Conservation (phyloP, 2,329 filamentous ascomycete genomes). For the Neurospora crassa region DNA sequence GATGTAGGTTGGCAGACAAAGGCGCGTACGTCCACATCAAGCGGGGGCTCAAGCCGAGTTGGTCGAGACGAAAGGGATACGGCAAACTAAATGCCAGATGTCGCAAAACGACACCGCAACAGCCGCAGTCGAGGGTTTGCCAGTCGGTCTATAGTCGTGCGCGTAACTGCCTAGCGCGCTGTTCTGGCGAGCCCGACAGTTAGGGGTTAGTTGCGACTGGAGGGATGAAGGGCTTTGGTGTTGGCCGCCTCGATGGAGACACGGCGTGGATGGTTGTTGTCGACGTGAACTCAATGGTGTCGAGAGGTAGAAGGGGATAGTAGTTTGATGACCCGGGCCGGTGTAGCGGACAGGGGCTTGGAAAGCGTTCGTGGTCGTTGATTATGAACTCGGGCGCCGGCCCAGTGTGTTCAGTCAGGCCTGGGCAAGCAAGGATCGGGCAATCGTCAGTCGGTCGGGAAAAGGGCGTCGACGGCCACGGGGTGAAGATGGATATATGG, state of each 20-base stretch:
- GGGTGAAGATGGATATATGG: not conserved
- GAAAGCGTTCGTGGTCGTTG: not conserved
- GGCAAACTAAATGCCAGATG: not conserved
- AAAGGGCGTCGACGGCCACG: not conserved
- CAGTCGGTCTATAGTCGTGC: not conserved
- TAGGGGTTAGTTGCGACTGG: not conserved
- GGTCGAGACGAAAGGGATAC: not conserved
- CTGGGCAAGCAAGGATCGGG: not conserved
- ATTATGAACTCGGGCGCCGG: not conserved
- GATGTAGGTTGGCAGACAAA: slow-evolving; percentile 3
- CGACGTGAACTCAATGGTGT: not conserved
- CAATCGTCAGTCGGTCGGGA: not conserved
- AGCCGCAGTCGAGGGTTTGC: not conserved
- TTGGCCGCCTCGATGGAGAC: not conserved
- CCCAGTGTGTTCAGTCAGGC: not conserved
- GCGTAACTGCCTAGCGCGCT: not conserved
- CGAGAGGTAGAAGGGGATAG: not conserved
- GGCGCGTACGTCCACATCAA: slow-evolving; percentile 9
- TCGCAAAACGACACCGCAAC: not conserved
- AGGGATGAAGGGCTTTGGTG: not conserved
- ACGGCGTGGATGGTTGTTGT: not conserved
- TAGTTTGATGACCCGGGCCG: not conserved
- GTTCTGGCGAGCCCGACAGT: not conserved
- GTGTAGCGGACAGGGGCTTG: not conserved
- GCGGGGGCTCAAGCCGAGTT: not conserved